Evolutionary conservation across 768 basidiomycete genomes (phyloP).

Genomic region (Pulveroboletus frians): DNA sequence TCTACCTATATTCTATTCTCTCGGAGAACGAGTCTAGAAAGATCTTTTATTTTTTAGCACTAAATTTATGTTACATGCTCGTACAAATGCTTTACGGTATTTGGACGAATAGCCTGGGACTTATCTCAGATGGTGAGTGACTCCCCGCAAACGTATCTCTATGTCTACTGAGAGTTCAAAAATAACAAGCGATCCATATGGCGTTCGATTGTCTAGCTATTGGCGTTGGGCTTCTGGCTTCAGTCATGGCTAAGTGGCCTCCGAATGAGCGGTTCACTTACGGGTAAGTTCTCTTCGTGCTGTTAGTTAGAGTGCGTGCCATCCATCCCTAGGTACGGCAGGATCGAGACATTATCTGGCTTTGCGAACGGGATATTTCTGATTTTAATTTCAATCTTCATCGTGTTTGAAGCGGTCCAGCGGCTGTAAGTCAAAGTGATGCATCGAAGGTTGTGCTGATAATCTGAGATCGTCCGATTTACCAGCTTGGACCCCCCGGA

Average conservation of each 20-base stretch:
- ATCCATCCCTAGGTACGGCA: slow-evolving; percentile 63
- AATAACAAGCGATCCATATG: slow-evolving; percentile 90
- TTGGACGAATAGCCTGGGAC: slow-evolving; percentile 93
- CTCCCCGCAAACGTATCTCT: neutral
- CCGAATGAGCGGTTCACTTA: slow-evolving; percentile 94
- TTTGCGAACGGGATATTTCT: slow-evolving; percentile 97
- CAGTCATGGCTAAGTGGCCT: slow-evolving; percentile 97
- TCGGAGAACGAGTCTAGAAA: slow-evolving; percentile 88
- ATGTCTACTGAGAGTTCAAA: slow-evolving; percentile 1
- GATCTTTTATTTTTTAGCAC: slow-evolving; percentile 93
- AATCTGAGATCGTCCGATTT: neutral
- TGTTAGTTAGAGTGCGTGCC: neutral
- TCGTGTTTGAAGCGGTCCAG: slow-evolving; percentile 96
- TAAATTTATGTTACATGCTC: slow-evolving; percentile 94
- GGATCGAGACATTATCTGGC: slow-evolving; percentile 95
- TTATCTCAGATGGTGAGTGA: slow-evolving; percentile 91
- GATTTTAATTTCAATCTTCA: slow-evolving; percentile 93
- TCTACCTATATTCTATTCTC: slow-evolving; percentile 86
- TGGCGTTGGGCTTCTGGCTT: slow-evolving; percentile 90
- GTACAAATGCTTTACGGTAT: slow-evolving; percentile 97
- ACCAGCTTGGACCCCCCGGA: slow-evolving; percentile 86
- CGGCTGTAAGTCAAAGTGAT: slow-evolving; percentile 55
- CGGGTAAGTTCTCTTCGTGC: slow-evolving; percentile 50
- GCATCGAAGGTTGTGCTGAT: slow-evolving; percentile 14
- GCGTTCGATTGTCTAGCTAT: slow-evolving; percentile 99